Base-by-base conservation (phyloP, 306 rosid species). In the Cucumis sativus region DNA sequence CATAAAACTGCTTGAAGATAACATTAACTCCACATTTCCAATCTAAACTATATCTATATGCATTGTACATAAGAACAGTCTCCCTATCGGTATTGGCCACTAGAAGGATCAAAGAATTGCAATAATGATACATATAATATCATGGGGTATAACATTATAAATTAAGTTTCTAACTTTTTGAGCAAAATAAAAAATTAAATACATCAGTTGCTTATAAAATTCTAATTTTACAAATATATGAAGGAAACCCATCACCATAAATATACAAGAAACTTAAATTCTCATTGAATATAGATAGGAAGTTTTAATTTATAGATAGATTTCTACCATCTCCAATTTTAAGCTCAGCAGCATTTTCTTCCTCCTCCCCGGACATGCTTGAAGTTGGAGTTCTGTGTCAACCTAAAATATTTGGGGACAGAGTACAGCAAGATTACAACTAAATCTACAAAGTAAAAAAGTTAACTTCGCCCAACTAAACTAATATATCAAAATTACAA, bases 311-410 rank as follows among this genome's bases (percentile, higher is more conserved):
- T 25, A 47, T 70, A 70, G 40, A 47, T n/a, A 70, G 57, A 7
- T 70, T 47, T 25, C 0, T 85, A 94, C 98, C 96, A 30, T 94
- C 97, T 74, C 98, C 97, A 63, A 94, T 94, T 89, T 94, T 94
- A 52, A 94, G 97, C 88, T 94, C 96, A 1, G 97, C 92, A 15
- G 97, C 98, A 78, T 94, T 91, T 79, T 94, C 98, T 83, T 94
- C 98, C 86, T 89, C 95, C 84, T 91, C 98, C 57, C 92, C 97
- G 67, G 96, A 91, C 98, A 94, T 94, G 66, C 23, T 87, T 75
- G 78, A 77, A 75, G 77, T 70, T 43, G 52, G 35, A 43, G n/a
- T 68, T 43, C 21, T 12, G 58, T 47, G 10, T 23, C 75, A 41
- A 41, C 51, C 56, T 20, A 66, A 21, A 68, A 37, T 20, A 41